Evolutionary conservation across 1,284 basidiomycete species (phyloP).

Genomic region (Trametes pubescens): DNA sequence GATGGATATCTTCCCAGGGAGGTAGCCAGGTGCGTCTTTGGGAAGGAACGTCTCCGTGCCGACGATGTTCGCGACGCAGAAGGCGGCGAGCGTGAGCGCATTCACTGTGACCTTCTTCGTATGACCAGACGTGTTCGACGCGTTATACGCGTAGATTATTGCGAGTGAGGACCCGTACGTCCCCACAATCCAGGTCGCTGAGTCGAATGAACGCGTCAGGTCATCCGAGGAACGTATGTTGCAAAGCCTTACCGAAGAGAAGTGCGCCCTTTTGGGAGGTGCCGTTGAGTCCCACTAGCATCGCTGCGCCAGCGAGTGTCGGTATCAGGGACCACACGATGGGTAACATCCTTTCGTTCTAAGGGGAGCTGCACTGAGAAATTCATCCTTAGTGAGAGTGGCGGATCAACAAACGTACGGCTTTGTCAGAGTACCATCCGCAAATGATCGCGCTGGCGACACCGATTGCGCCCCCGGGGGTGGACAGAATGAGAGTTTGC

Average conservation of each 20-base stretch:
- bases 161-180: conserved; percentile 69
- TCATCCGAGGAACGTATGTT: background rate
- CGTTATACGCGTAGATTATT: conserved; percentile 71
- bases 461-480: conserved; percentile 64
- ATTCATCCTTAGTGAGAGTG: background rate
- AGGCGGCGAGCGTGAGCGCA: conserved; percentile 64
- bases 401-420: conserved; percentile 45
- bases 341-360: conserved; percentile 71
- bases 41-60: conserved; percentile 70
- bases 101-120: conserved; percentile 74
- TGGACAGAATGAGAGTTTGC: conserved; percentile 68
- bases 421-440: conserved; percentile 72
- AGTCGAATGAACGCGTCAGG: background rate
- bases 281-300: conserved; percentile 65
- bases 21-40: conserved; percentile 67
- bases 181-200: conserved; percentile 63
- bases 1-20: conserved; percentile 70
- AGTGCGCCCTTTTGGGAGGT: conserved; percentile 60
- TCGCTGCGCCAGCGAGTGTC: conserved; percentile 62
- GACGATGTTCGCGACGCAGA: conserved; percentile 66
- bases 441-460: conserved; percentile 58
- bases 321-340: conserved; percentile 68
- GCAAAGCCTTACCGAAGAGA: conserved; percentile 57
- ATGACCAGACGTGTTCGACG: conserved; percentile 70
- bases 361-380: background rate